Percentiles rank a stretch among this genome's conserved stretches.
phyloP scores from a whole-genome alignment of 2,329 filamentous ascomycete species.

The Alternaria triticina region DNA sequence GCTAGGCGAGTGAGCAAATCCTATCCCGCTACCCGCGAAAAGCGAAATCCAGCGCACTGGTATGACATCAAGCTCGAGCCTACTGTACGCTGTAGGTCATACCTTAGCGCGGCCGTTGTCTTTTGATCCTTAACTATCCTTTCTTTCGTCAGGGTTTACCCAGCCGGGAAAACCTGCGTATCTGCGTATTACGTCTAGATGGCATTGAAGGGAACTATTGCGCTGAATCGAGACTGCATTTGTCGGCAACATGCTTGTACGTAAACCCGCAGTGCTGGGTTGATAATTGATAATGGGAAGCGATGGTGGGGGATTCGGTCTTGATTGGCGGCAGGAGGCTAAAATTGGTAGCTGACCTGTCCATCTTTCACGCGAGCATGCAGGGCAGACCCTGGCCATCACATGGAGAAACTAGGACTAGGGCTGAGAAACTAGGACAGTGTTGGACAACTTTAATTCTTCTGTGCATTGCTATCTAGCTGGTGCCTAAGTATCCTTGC shows the following conservation, averaged over 20 bases:
- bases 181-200: neutral
- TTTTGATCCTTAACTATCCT: neutral
- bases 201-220: neutral
- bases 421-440: conserved; percentile 8
- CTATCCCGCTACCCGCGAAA: conserved; percentile 10
- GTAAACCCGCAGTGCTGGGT: conserved; percentile 15
- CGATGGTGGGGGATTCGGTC: neutral
- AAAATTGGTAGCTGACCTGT: conserved; percentile 12
- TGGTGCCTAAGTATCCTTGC: conserved; percentile 6
- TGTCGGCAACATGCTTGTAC: conserved; percentile 13
- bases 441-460: conserved; percentile 10
- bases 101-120: conserved; percentile 1
- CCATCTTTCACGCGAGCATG: conserved; percentile 4
- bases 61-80: conserved; percentile 11
- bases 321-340: conserved; percentile 5
- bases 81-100: conserved; percentile 4
- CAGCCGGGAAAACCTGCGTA: neutral
- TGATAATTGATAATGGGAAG: neutral
- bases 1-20: neutral
- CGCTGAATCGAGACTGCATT: neutral
- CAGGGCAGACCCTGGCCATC: conserved; percentile 12
- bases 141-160: neutral
- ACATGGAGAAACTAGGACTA: conserved; percentile 9
- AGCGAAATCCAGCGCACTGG: conserved; percentile 9
- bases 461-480: conserved; percentile 6